Base-by-base conservation (phyloP, 768 basidiomycete genomes). In the Phlebiopsis flavidoalba region DNA sequence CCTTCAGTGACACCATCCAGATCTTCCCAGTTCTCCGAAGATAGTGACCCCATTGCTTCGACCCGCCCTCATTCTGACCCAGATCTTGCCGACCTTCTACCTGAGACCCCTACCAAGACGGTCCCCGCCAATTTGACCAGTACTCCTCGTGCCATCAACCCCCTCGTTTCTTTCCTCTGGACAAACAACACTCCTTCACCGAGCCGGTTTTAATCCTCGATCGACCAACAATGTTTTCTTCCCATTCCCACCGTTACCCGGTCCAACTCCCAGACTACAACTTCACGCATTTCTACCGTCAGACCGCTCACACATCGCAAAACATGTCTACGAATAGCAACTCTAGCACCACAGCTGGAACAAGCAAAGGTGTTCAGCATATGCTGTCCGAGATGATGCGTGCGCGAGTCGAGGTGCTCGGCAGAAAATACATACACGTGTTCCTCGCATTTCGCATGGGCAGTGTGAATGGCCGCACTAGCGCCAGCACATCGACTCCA, bases 381-480 rank as follows among this genome's bases (percentile, higher is more conserved):
- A 94, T 95, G 93, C 91, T 93, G 5, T 88, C 89, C 22, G 93
- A 94, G 70, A 92, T 95, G 70, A 92, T 95, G 88, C 84, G 93
- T 46, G 91, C 90, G 43, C 82, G 89, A 55, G 91, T 94, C 33
- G 85, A 79, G 69, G 89, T 87, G 65, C 74, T 94, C 43, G 90
- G 67, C 90, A 91, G 74, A 91, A 89, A 73, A 89, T 94, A 49
- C 90, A 93, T 67, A 91, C 90, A 48, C 88, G 89, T 48, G 91
- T 94, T 54, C 92, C 91, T 22, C 83, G 91, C 57, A 70, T 93
- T n/a, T 58, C 87, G 91, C 12, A 89, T 92, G 86, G 87, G 85
- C 19, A 91, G 90, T 67, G 83, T 85, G 56, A 85, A 84, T 49
- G 81, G 81, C 55, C 80, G 83, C 45, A 73, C 79, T 53, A 80